These are phyloP conservation scores for Toxicodendron radicans DNA, from an alignment of 345 rosid genomes.

Conservation along the genomic window DNA sequence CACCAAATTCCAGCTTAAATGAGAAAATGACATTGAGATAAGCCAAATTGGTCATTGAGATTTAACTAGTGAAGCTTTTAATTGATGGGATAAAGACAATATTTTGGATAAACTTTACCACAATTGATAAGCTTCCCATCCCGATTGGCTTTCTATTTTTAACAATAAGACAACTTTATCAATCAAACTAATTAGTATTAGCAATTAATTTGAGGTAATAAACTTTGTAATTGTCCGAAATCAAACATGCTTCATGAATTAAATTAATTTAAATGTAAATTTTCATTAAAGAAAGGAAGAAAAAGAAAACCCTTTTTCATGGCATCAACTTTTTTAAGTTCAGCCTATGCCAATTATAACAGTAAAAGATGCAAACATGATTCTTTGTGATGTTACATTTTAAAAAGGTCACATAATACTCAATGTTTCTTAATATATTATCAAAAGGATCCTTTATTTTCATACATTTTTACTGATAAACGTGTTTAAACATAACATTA, in stretches of 20 bases:
- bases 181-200: too few species aligned
- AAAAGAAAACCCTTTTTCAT: background rate
- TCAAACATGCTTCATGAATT: too few species aligned
- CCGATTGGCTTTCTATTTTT: background rate
- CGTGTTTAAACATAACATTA: too few species aligned
- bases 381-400: slow-evolving; percentile 13
- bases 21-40: background rate
- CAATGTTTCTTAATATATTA: background rate
- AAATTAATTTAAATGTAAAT: background rate
- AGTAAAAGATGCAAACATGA: background rate
- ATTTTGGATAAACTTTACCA: background rate
- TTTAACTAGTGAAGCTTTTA: background rate
- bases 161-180: too few species aligned
- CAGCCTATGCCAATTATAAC: background rate
- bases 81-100: background rate
- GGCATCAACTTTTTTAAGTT: background rate
- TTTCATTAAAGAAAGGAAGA: background rate
- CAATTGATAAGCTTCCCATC: background rate
- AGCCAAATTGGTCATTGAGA: background rate
- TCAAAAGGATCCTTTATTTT: too few species aligned
- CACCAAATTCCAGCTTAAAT: background rate
- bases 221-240: too few species aligned
- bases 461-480: too few species aligned
- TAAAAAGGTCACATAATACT: background rate
- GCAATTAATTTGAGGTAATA: too few species aligned